Conservation (phyloP, 2,329 filamentous ascomycete species). For the Penicillium aurantiogriseum region DNA sequence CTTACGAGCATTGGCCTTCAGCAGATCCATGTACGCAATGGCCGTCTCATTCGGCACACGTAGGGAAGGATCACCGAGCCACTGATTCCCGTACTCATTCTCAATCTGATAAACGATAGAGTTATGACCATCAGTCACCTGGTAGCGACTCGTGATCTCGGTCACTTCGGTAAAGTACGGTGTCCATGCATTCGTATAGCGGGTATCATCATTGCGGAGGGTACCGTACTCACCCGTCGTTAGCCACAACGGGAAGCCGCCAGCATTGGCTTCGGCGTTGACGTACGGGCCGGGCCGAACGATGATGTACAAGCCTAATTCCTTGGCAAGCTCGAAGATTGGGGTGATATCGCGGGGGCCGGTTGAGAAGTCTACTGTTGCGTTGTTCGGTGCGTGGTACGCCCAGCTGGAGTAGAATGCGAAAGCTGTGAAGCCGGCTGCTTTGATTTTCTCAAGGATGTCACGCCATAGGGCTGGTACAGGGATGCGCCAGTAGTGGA, state of each 20-base stretch:
- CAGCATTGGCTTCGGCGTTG: slow-evolving; percentile 63
- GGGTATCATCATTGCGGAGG: slow-evolving; percentile 33
- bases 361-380: slow-evolving; percentile 51
- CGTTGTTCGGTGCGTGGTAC: slow-evolving; percentile 48
- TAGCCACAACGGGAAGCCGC: slow-evolving; percentile 62
- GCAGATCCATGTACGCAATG: slow-evolving; percentile 42
- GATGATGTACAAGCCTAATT: slow-evolving; percentile 56
- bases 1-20: slow-evolving; percentile 54
- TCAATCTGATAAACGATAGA: slow-evolving; percentile 33
- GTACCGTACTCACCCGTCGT: slow-evolving; percentile 53
- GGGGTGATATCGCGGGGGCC: slow-evolving; percentile 55
- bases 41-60: slow-evolving; percentile 52
- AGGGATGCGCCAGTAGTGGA: slow-evolving; percentile 55
- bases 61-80: slow-evolving; percentile 27
- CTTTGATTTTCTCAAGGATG: slow-evolving; percentile 54
- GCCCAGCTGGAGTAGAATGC: slow-evolving; percentile 51
- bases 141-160: slow-evolving; percentile 31
- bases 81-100: slow-evolving; percentile 43
- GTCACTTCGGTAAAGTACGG: slow-evolving; percentile 33
- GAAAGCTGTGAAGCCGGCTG: slow-evolving; percentile 50
- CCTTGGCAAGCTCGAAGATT: slow-evolving; percentile 54
- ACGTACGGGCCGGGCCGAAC: slow-evolving; percentile 61
- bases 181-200: slow-evolving; percentile 32
- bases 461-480: slow-evolving; percentile 53
- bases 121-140: slow-evolving; percentile 32